Percentiles rank a stretch among this genome's conserved stretches.
phyloP scores from a whole-genome alignment of 352 stramenopile genomes.

The Phytophthora megakarya region DNA sequence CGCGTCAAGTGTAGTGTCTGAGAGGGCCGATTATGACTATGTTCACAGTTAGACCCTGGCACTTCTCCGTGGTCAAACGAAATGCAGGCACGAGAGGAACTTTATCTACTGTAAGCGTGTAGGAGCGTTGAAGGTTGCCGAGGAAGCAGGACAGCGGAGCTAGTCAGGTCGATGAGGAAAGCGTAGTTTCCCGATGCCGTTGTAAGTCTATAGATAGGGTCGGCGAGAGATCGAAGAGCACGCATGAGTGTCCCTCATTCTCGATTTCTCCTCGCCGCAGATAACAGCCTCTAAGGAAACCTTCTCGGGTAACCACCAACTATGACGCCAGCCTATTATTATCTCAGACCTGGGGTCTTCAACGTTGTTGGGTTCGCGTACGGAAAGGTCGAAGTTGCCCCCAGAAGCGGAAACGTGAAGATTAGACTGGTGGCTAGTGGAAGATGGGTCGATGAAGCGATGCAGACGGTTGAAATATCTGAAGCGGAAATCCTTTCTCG shows the following conservation, averaged over 20 bases:
- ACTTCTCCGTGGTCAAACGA: too few relatives aligned
- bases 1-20: too few relatives aligned
- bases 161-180: not conserved
- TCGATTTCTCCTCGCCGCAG: not conserved
- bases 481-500: not conserved
- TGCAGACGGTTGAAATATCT: not conserved
- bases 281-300: not conserved
- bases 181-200: not conserved
- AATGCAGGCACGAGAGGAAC: too few relatives aligned
- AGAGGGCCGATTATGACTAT: too few relatives aligned
- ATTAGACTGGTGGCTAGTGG: not conserved
- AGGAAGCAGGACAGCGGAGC: not conserved
- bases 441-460: not conserved
- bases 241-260: not conserved
- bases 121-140: not conserved
- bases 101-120: too few relatives aligned
- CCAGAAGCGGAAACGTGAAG: not conserved
- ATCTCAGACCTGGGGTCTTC: not conserved
- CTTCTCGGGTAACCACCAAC: not conserved
- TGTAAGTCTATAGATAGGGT: not conserved
- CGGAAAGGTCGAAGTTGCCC: not conserved
- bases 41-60: too few relatives aligned
- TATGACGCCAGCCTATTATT: conserved; percentile 12
- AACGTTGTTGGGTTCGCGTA: conserved; percentile 10
- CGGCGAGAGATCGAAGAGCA: not conserved